A percentile compares a stretch with the other conserved stretches of the same genome.
Conservation (phyloP, 495 filamentous ascomycete genomes). For the Glonium stellatum region DNA sequence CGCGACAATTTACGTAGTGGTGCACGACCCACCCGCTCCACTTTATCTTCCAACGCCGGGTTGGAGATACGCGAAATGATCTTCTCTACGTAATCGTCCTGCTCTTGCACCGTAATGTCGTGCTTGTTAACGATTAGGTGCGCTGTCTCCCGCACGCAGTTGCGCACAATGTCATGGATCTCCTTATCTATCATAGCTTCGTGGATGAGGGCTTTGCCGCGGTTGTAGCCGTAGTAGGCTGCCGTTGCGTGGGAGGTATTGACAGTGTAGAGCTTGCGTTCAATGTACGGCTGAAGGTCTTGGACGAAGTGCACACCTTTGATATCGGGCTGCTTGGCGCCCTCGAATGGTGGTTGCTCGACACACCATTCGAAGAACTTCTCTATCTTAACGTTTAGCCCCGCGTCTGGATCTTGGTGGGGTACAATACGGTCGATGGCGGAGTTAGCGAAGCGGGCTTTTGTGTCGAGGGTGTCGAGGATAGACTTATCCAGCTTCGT, state of each 20-base stretch:
- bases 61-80: slow-evolving; percentile 91
- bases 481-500: slow-evolving; percentile 41
- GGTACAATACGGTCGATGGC: slow-evolving; percentile 98
- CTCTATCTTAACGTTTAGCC: slow-evolving; percentile 89
- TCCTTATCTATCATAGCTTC: slow-evolving; percentile 64
- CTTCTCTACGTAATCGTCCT: slow-evolving; percentile 82
- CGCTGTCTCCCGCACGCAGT: slow-evolving; percentile 73
- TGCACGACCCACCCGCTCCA: slow-evolving; percentile 92
- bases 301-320: slow-evolving; percentile 87
- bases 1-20: slow-evolving; percentile 86
- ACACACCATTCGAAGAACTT: slow-evolving; percentile 99
- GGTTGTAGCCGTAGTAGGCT: slow-evolving; percentile 86
- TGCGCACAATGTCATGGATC: slow-evolving; percentile 68
- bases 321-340: slow-evolving; percentile 60
- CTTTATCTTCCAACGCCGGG: slow-evolving; percentile 84
- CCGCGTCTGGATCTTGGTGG: slow-evolving; percentile 66
- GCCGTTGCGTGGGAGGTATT: slow-evolving; percentile 98
- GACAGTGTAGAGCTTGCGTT: slow-evolving; percentile 98
- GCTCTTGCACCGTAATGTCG: slow-evolving; percentile 65
- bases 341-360: slow-evolving; percentile 68
- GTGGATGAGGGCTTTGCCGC: slow-evolving; percentile 75
- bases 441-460: slow-evolving; percentile 77
- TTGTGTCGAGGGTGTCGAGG: slow-evolving; percentile 36
- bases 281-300: slow-evolving; percentile 87
- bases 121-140: slow-evolving; percentile 81